Conservation (phyloP, 352 stramenopile genomes). For the Aphanomyces euteiches region DNA sequence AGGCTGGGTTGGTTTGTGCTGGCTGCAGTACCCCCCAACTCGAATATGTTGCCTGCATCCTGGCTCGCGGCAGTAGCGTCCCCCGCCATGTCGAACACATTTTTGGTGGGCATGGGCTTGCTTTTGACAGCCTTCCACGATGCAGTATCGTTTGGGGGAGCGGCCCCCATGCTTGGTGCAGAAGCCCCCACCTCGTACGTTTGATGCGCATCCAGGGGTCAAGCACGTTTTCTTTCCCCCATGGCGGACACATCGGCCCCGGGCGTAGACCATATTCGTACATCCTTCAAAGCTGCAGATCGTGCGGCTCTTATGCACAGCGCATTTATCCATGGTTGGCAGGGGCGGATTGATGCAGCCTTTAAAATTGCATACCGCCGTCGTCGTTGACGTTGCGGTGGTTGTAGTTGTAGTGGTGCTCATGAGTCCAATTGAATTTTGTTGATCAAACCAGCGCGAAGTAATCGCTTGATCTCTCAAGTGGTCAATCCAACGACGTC, state of each 20-base stretch:
- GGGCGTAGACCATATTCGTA: conserved; percentile 20
- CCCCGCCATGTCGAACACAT: conserved; percentile 20
- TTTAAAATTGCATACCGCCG: conserved; percentile 13
- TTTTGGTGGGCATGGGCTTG: conserved; percentile 16
- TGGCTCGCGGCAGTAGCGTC: conserved; percentile 5
- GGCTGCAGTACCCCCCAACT: conserved; percentile 17
- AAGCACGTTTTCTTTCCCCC: conserved; percentile 20
- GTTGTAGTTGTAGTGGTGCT: too few species aligned
- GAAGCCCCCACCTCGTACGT: conserved; percentile 11
- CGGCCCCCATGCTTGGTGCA: conserved; percentile 24
- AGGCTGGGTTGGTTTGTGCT: conserved; percentile 3
- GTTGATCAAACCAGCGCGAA: too few species aligned
- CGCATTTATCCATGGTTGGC: conserved; percentile 11
- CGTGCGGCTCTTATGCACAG: conserved; percentile 15
- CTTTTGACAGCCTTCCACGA: conserved; percentile 19
- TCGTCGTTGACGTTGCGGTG: neutral
- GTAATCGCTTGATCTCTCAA: too few species aligned
- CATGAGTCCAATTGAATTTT: too few species aligned
- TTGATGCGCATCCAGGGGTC: neutral
- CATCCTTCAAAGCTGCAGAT: conserved; percentile 11
- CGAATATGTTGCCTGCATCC: conserved; percentile 16
- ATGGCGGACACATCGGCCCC: conserved; percentile 25
- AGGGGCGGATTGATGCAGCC: neutral
- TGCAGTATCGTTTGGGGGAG: neutral
- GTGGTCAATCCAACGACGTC: too few species aligned